A percentile compares a stretch with the other conserved stretches of the same genome.
These are phyloP conservation scores for Lipomyces sp. DNA, from an alignment of 805 yeast genomes.

Conservation along the genomic window DNA sequence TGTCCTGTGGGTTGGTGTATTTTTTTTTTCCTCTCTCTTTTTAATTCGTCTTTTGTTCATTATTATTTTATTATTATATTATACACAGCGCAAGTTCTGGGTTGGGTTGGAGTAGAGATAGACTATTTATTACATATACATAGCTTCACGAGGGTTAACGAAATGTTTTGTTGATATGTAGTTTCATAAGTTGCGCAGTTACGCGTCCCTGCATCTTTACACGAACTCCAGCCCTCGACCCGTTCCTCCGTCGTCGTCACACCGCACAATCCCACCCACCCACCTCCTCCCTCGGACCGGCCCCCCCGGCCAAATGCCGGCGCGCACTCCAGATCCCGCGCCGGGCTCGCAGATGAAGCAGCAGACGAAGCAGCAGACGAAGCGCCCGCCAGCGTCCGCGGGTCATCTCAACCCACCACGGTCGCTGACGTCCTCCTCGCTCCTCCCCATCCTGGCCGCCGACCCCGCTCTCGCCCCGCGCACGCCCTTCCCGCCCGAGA, in stretches of 20 bases:
- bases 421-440: conserved; percentile 14
- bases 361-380: not conserved
- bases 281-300: too few species aligned
- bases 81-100: not conserved
- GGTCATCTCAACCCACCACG: conserved; percentile 2
- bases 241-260: too few species aligned
- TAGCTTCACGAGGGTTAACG: too few species aligned
- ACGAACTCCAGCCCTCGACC: too few species aligned
- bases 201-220: too few species aligned
- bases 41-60: not conserved
- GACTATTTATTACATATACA: conserved; percentile 4
- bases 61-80: conserved; percentile 1
- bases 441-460: conserved; percentile 16
- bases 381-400: too few species aligned
- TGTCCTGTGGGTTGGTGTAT: not conserved
- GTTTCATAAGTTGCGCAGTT: too few species aligned
- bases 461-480: not conserved
- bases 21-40: not conserved
- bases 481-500: conserved; percentile 7
- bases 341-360: too few species aligned
- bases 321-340: too few species aligned
- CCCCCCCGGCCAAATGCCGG: too few species aligned
- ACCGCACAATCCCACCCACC: too few species aligned
- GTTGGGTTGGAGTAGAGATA: conserved; percentile 5
- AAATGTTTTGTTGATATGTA: too few species aligned